Base-by-base conservation (phyloP, 768 basidiomycete species). In the button mushroom (Agaricus bisporus) region DNA sequence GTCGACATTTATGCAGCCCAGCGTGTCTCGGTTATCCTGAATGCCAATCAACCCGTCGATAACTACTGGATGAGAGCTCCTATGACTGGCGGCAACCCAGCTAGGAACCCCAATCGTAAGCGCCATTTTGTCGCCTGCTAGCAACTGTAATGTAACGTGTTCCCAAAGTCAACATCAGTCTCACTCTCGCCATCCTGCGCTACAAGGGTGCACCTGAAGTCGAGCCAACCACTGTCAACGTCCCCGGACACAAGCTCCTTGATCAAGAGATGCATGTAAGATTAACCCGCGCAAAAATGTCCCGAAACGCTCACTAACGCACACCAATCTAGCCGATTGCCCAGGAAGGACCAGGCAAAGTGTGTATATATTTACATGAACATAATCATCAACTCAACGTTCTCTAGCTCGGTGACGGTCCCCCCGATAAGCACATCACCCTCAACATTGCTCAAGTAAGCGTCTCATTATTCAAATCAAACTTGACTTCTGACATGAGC, bases 51-150 rank as follows among this genome's bases (percentile, higher is more conserved):
- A 28, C 50, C 56, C 22, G 51, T 57, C 18, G 29, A 48, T 18
- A 75, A 73, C 52, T 76, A 75, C 46, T 74, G 75, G 70, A 70
- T 73, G 43, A 66, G 64, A 15, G 70, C 67, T 2, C 66, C 62
- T 11, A 76, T 78, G 14, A 68, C 76, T 56, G 65, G 77, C 9
- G 65, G 62, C 10, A 56, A 49, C 14, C 48, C 53, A 4, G 52
- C 56, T 4, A 36, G 29, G 1, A 54, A 58, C 32, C 57, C 57
- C 5, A 54, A 54, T 38, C 41, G 48, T 49, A 35, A 48, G 53
- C 32, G n/a, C 8, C n/a, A 5, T 14, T 2, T 39, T 37, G 12
- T 22, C 72, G 64, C 20, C 63, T 68, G 26, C 49, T 63, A 7
- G 44, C 58, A 32, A 10, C 11, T 32, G 8, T 28, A 17, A 17